Evolutionary conservation across 108 stramenopile species (phyloP), one percentile per base, ranked within the genome.

Genomic region (Fistulifera pelliculosa): DNA sequence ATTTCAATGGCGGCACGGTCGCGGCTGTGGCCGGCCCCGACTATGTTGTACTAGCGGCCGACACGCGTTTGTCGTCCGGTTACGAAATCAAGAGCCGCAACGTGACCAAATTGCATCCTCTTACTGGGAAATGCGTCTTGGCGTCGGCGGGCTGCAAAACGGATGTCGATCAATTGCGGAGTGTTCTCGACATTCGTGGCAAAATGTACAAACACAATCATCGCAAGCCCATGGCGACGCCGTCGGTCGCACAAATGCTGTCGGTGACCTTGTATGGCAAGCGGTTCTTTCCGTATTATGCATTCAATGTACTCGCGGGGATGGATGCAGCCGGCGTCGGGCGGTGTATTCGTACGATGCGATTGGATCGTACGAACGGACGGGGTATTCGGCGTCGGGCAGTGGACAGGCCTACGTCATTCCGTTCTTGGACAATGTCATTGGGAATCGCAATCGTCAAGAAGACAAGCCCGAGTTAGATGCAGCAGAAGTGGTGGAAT

Each of bases 261-360:
- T 65, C 80, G 7, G 96, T 86, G 52, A 97, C 96, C 7, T 70
- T 99, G 17, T 99, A 99, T 69, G 79, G 83, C 74, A 90, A 93
- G 56, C 95, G 98, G 16, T 97, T 99, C 79, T 99, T 99, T 74
- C 98, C 98, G 18, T 99, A 97, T 72, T 99, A 99, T 67, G 83
- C 95, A 17, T 97, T 99, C 66, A 96, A 96, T 66, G 95, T 97
- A 28, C 70, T 98, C 38, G 94, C 93, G 1, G 98, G 98, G 0
- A 73, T 99, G 35, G 98, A 99, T 60, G 81, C 83, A 49, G 95
- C 97, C 54, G 96, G 96, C 27, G 90, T 82, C 67, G 98, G 98
- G 83, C 85, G 21, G 90, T 97, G 8, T 97, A 93, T 67, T 93
- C 93, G 39, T 99, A 99, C 75, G 98, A 99, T 77, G 96, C 96